These are phyloP conservation scores for Aureobasidium mangrovei DNA, from an alignment of 2,329 filamentous ascomycete genomes.

Conservation along the genomic window DNA sequence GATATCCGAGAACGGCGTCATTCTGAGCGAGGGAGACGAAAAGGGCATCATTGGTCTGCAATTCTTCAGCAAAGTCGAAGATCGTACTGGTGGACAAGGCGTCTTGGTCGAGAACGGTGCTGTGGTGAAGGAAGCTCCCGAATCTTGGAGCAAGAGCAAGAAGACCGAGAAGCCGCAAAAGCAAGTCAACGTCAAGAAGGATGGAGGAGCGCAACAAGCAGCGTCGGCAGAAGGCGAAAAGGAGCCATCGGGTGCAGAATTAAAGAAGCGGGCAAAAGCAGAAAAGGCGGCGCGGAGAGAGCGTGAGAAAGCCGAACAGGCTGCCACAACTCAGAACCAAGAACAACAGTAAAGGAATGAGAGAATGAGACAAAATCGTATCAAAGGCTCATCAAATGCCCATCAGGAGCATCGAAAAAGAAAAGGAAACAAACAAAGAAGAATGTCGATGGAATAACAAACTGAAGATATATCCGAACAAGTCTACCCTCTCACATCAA, in stretches of 20 bases:
- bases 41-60: conserved; percentile 54
- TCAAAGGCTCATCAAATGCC: too few relatives aligned
- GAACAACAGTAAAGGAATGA: neutral
- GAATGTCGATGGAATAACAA: neutral
- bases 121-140: conserved; percentile 58
- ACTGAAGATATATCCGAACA: neutral
- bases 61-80: conserved; percentile 65
- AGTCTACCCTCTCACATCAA: too few relatives aligned
- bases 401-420: too few relatives aligned
- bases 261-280: conserved; percentile 82
- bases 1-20: conserved; percentile 40
- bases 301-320: conserved; percentile 24
- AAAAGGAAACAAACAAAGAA: too few relatives aligned
- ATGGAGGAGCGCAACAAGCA: neutral
- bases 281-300: conserved; percentile 83
- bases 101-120: conserved; percentile 64
- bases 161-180: conserved; percentile 25
- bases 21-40: conserved; percentile 41
- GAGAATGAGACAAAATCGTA: neutral
- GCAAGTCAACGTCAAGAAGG: neutral
- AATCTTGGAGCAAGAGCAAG: conserved; percentile 37
- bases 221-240: conserved; percentile 20
- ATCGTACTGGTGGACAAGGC: conserved; percentile 49
- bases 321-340: conserved; percentile 14
- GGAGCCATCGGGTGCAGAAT: conserved; percentile 63